Conservation (phyloP, 1,284 basidiomycete genomes). For the Mycena sp. region DNA sequence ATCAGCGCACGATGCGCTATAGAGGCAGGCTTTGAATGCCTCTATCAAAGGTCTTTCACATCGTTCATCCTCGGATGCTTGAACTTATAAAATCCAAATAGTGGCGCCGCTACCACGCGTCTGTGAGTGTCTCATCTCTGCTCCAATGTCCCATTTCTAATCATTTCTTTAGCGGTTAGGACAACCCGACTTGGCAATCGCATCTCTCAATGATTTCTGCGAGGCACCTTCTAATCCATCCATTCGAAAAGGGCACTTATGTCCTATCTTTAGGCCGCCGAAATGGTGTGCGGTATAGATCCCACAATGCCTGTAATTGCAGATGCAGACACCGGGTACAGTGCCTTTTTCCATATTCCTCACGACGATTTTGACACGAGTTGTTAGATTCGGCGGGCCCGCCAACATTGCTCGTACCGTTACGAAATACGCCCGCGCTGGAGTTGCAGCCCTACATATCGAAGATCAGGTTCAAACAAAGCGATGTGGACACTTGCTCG, state of each 20-base stretch:
- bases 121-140: no score
- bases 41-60: conserved; percentile 71
- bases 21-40: conserved; percentile 78
- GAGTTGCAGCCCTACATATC: conserved; percentile 82
- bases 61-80: background rate
- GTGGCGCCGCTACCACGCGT: conserved; percentile 75
- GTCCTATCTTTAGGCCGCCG: conserved; percentile 42
- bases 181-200: conserved; percentile 82
- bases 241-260: background rate
- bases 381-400: conserved; percentile 75
- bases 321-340: conserved; percentile 81
- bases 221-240: conserved; percentile 46
- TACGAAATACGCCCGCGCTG: conserved; percentile 73
- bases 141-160: no score
- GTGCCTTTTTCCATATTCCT: background rate
- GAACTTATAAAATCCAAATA: conserved; percentile 28
- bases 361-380: background rate
- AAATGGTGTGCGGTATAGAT: conserved; percentile 71
- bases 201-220: conserved; percentile 85
- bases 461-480: conserved; percentile 89
- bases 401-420: conserved; percentile 83
- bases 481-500: conserved; percentile 83
- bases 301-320: conserved; percentile 79
- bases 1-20: conserved; percentile 83
- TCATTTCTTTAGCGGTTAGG: no score